A percentile compares a stretch with the other conserved stretches of the same genome.
phyloP scores from a whole-genome alignment of 306 rosid genomes.

The Crataegus laevigata region DNA sequence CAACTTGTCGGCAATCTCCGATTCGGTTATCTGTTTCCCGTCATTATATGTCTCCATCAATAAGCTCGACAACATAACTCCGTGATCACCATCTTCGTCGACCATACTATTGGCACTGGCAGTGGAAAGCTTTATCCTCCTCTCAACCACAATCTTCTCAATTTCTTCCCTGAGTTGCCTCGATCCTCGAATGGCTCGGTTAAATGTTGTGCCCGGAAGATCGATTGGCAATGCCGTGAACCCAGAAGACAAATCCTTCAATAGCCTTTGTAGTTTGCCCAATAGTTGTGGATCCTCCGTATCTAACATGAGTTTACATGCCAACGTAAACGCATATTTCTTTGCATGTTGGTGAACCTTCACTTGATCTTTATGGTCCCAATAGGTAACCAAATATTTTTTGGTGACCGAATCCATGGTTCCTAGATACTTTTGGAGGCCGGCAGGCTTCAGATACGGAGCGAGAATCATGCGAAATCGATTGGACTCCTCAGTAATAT shows the following conservation, averaged over 20 bases:
- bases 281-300: neutral
- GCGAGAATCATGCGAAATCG: neutral
- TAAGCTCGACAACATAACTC: too few relatives aligned
- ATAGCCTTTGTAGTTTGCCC: neutral
- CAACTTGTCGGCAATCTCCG: conserved; percentile 9
- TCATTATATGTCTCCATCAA: neutral
- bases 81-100: too few relatives aligned
- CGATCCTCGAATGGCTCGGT: neutral
- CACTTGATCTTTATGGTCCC: neutral
- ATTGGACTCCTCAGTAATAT: neutral
- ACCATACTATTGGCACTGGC: too few relatives aligned
- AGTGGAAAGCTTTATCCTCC: too few relatives aligned
- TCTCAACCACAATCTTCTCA: neutral
- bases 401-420: conserved; percentile 3
- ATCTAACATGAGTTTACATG: neutral
- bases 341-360: neutral
- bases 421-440: conserved; percentile 9
- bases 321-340: neutral
- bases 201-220: conserved; percentile 14
- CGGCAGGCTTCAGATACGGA: neutral
- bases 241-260: neutral
- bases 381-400: neutral
- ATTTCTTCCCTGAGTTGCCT: neutral
- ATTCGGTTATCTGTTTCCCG: conserved; percentile 1
- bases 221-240: conserved; percentile 3